Evolutionary conservation across 2,329 filamentous ascomycete species (phyloP).

Genomic region (Colletotrichum lini): DNA sequence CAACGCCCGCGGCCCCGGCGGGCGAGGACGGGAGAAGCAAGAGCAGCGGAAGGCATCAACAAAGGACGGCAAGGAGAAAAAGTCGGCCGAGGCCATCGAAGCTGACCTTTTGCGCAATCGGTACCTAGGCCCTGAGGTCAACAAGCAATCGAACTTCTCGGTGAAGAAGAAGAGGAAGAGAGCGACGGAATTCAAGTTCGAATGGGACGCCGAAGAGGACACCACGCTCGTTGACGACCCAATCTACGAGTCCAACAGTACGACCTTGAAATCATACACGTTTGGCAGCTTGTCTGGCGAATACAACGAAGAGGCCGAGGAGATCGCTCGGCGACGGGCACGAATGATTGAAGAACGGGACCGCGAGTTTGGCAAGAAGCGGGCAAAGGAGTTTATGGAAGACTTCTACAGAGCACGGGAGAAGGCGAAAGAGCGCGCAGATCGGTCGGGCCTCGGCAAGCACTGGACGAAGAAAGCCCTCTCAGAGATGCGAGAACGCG

Average conservation of each 20-base stretch:
- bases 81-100: conserved; percentile 75
- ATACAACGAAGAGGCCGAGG: conserved; percentile 69
- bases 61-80: conserved; percentile 55
- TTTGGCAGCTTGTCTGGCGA: conserved; percentile 66
- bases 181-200: conserved; percentile 96
- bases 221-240: conserved; percentile 86
- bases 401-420: conserved; percentile 77
- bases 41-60: conserved; percentile 67
- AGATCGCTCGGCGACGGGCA: conserved; percentile 70
- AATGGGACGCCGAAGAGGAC: conserved; percentile 96
- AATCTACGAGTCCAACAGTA: conserved; percentile 68
- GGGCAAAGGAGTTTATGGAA: conserved; percentile 86
- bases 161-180: conserved; percentile 96
- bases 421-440: conserved; percentile 79
- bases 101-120: conserved; percentile 81
- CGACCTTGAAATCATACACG: conserved; percentile 48
- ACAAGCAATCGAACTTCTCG: conserved; percentile 86
- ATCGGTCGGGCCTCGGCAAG: conserved; percentile 84
- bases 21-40: conserved; percentile 51
- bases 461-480: conserved; percentile 97
- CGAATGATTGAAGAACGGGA: conserved; percentile 82
- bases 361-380: conserved; percentile 79
- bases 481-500: conserved; percentile 94
- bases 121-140: conserved; percentile 93
- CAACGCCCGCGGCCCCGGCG: conserved; percentile 57